phyloP scores from a whole-genome alignment of 108 stramenopile genomes.

The Cyclostephanos invisitatus region DNA sequence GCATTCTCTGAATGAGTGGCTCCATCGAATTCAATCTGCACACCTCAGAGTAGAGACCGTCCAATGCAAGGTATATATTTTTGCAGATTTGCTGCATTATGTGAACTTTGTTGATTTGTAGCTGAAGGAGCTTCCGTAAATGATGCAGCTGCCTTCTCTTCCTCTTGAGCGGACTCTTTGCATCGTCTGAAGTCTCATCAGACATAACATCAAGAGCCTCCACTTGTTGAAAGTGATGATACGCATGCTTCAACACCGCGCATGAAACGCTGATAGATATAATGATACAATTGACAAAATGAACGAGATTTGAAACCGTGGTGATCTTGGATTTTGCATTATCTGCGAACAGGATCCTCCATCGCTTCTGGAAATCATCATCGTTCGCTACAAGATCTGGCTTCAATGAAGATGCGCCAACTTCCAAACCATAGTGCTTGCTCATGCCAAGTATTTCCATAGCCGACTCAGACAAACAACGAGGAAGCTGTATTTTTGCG shows the following conservation, averaged over 20 bases:
- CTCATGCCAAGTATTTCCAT: slow-evolving; percentile 30
- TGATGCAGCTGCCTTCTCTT: slow-evolving; percentile 26
- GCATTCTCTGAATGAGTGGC: background rate
- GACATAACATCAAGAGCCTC: background rate
- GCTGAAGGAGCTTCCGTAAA: slow-evolving; percentile 42
- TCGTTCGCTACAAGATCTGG: slow-evolving; percentile 1
- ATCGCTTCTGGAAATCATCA: slow-evolving; percentile 10
- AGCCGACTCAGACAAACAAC: slow-evolving; percentile 30
- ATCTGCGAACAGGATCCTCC: slow-evolving; percentile 28
- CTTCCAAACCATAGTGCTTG: slow-evolving; percentile 26
- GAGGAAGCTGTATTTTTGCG: slow-evolving; percentile 40
- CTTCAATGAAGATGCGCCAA: slow-evolving; percentile 7
- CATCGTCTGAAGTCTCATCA: background rate
- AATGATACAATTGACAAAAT: slow-evolving; percentile 29
- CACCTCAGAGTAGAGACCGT: slow-evolving; percentile 16
- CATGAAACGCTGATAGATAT: slow-evolving; percentile 36
- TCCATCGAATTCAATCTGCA: slow-evolving; percentile 8
- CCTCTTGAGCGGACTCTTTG: slow-evolving; percentile 9
- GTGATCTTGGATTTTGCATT: slow-evolving; percentile 13
- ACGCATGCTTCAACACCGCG: slow-evolving; percentile 45
- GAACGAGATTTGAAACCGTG: slow-evolving; percentile 22
- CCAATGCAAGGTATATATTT: slow-evolving; percentile 14
- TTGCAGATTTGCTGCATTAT: slow-evolving; percentile 36
- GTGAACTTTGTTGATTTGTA: slow-evolving; percentile 33
- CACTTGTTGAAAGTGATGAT: slow-evolving; percentile 31